Percentiles rank a stretch among this genome's conserved stretches.
phyloP scores from a whole-genome alignment of 768 basidiomycete species.

The Suillus subaureus region DNA sequence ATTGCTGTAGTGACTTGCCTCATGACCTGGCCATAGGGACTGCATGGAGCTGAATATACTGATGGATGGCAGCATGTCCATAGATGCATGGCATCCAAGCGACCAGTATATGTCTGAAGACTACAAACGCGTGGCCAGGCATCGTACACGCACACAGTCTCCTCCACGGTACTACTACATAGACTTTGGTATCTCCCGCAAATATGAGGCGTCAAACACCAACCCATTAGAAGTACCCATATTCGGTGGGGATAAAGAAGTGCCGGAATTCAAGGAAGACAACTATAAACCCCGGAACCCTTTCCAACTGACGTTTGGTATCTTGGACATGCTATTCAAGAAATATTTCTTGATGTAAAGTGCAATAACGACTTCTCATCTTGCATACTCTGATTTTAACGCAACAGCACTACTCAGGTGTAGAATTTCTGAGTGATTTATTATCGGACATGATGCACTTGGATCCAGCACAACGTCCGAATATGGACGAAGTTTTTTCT shows the following conservation, averaged over 20 bases:
- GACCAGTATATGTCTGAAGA: neutral
- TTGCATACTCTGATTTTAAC: neutral
- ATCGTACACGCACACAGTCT: slow-evolving; percentile 29
- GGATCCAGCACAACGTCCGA: slow-evolving; percentile 35
- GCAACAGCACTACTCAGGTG: neutral
- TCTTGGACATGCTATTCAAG: slow-evolving; percentile 40
- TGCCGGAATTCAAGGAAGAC: slow-evolving; percentile 39
- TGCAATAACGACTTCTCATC: neutral
- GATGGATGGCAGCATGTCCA: slow-evolving; percentile 32
- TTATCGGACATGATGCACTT: slow-evolving; percentile 37
- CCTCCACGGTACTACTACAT: slow-evolving; percentile 38
- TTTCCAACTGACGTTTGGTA: slow-evolving; percentile 49
- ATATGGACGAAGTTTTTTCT: slow-evolving; percentile 25
- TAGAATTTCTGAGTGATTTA: slow-evolving; percentile 30
- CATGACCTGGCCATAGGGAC: slow-evolving; percentile 30
- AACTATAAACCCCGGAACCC: slow-evolving; percentile 29
- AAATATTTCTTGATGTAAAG: slow-evolving; percentile 35
- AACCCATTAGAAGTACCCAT: slow-evolving; percentile 31
- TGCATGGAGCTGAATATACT: slow-evolving; percentile 36
- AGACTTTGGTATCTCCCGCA: slow-evolving; percentile 39
- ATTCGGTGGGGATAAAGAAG: slow-evolving; percentile 44
- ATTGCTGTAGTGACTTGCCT: neutral
- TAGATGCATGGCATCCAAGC: slow-evolving; percentile 28
- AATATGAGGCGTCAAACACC: slow-evolving; percentile 28
- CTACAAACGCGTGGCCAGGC: slow-evolving; percentile 24